phyloP scores from a whole-genome alignment of 768 basidiomycete genomes.

The Boletales sp. region DNA sequence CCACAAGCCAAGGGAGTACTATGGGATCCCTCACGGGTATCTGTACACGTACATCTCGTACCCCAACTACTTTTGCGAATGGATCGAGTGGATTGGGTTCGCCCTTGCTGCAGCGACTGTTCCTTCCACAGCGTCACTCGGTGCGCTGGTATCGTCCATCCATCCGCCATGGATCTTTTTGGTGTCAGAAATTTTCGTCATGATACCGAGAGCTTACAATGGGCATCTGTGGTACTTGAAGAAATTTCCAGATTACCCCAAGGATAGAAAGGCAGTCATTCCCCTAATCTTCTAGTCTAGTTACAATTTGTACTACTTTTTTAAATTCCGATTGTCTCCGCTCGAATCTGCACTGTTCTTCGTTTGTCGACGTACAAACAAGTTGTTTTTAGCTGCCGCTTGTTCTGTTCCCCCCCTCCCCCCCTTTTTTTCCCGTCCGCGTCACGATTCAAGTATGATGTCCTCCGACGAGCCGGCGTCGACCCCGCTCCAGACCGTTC shows the following conservation, averaged over 20 bases:
- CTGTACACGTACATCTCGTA: constrained; percentile 79
- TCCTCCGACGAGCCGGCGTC: constrained; percentile 30
- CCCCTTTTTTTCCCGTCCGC: too few relatives aligned
- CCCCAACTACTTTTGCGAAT: constrained; percentile 94
- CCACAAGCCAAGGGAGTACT: constrained; percentile 45
- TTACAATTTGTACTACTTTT: neutral
- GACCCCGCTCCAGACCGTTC: constrained; percentile 27
- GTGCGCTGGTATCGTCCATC: constrained; percentile 41
- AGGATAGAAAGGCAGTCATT: constrained; percentile 71
- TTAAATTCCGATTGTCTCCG: constrained; percentile 9
- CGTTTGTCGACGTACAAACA: neutral
- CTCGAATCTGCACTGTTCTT: constrained; percentile 1
- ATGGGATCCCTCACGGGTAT: constrained; percentile 76
- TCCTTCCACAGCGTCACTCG: constrained; percentile 31
- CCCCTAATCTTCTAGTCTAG: constrained; percentile 61
- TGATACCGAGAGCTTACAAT: constrained; percentile 78
- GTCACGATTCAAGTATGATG: constrained; percentile 26
- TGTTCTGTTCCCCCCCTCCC: neutral
- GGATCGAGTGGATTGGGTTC: constrained; percentile 92
- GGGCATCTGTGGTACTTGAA: constrained; percentile 85
- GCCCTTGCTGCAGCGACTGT: constrained; percentile 68
- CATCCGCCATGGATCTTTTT: constrained; percentile 82
- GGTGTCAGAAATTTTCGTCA: constrained; percentile 62
- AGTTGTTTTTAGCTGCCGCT: neutral
- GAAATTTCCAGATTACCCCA: constrained; percentile 80